phyloP scores from a whole-genome alignment of 306 rosid genomes.

The Datisca glomerata region DNA sequence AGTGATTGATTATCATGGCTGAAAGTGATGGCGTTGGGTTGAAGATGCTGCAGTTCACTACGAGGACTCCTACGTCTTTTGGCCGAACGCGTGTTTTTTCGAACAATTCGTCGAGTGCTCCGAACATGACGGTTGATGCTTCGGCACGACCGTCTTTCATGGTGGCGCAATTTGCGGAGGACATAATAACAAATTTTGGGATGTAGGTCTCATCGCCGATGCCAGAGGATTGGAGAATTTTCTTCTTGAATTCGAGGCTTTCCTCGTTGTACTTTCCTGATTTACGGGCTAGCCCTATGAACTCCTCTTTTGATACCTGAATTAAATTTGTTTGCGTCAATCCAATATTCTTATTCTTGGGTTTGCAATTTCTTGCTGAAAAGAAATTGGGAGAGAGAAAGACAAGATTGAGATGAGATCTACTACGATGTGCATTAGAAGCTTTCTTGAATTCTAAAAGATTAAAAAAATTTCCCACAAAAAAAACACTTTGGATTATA shows the following conservation, averaged over 20 bases:
- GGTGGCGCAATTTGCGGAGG: slow-evolving; percentile 46
- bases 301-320: slow-evolving; percentile 63
- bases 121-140: slow-evolving; percentile 79
- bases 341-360: too few species aligned
- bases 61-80: slow-evolving; percentile 70
- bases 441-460: too few species aligned
- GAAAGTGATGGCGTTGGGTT: slow-evolving; percentile 93
- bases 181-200: slow-evolving; percentile 47
- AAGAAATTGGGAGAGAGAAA: too few species aligned
- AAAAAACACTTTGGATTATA: too few species aligned
- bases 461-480: too few species aligned
- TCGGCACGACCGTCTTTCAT: slow-evolving; percentile 93
- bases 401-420: too few species aligned
- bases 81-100: slow-evolving; percentile 71
- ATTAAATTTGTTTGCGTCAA: too few species aligned
- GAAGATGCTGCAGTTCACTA: slow-evolving; percentile 92
- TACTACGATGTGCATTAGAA: too few species aligned
- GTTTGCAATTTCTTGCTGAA: too few species aligned
- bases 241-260: slow-evolving; percentile 50
- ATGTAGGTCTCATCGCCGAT: slow-evolving; percentile 83
- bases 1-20: slow-evolving; percentile 94
- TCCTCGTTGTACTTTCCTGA: slow-evolving; percentile 77
- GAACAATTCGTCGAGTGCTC: slow-evolving; percentile 86
- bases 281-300: slow-evolving; percentile 57
- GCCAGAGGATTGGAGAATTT: slow-evolving; percentile 67